Conservation (phyloP, 371 early-diverging fungal species). For the Massospora cicadina region DNA sequence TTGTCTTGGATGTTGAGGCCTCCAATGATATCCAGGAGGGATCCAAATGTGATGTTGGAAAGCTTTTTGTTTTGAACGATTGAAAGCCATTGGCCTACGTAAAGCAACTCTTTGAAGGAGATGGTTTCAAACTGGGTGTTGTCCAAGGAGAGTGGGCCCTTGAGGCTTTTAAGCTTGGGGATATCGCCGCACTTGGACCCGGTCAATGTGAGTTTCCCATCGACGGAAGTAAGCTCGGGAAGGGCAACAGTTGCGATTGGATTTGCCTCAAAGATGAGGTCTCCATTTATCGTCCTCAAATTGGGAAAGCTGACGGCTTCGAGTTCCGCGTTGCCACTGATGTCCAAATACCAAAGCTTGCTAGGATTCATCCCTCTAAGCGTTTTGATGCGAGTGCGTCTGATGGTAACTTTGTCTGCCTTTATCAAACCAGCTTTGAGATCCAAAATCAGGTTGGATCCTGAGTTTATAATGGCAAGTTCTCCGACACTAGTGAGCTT, state of each 20-base stretch:
- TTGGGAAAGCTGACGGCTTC: background rate
- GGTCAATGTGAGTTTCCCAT: background rate
- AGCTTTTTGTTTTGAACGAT: background rate
- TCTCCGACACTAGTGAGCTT: background rate
- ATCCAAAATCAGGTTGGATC: background rate
- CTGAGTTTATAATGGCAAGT: background rate
- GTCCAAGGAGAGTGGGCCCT: background rate
- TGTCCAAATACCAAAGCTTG: background rate
- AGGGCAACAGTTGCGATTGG: background rate
- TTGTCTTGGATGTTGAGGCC: background rate
- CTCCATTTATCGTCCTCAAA: background rate
- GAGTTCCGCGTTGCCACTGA: background rate
- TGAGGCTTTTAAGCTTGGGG: background rate
- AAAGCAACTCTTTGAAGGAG: background rate
- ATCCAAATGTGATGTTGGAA: background rate
- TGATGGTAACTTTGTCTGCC: background rate
- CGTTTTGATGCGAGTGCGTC: background rate
- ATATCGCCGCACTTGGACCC: background rate
- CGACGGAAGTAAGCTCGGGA: background rate
- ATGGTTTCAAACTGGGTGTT: background rate
- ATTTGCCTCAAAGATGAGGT: background rate
- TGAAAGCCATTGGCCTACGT: background rate
- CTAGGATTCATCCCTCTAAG: background rate
- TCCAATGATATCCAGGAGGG: background rate
- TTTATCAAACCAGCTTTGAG: background rate